Evolutionary conservation across 2,329 filamentous ascomycete species (phyloP).

Genomic region (Alternaria conjuncta): DNA sequence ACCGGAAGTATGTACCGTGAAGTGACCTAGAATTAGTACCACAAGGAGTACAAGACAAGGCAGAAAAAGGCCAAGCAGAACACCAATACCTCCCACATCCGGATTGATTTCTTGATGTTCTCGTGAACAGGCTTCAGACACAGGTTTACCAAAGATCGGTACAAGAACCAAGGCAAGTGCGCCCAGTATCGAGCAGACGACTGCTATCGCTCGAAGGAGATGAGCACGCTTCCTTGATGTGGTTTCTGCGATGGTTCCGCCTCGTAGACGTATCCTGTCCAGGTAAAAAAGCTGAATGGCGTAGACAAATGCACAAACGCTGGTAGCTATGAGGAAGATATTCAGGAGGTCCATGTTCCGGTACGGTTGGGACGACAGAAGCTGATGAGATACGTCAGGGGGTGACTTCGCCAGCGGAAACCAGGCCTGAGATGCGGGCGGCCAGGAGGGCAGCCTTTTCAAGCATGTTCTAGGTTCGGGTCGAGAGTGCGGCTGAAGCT

Average conservation of each 20-base stretch:
- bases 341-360: not conserved
- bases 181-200: not conserved
- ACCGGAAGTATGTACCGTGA: not conserved
- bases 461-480: rapidly evolving
- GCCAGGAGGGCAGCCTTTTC: not conserved
- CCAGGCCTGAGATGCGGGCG: not conserved
- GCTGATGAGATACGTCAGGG: not conserved
- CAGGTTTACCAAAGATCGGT: too few species aligned
- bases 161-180: rapidly evolving
- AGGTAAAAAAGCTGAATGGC: rapidly evolving
- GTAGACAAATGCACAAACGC: not conserved
- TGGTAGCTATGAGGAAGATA: not conserved
- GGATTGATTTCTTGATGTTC: not conserved
- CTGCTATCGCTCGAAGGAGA: not conserved
- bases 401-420: not conserved
- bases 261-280: rapidly evolving
- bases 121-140: not conserved
- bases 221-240: not conserved
- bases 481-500: not conserved
- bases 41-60: not conserved
- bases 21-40: not conserved
- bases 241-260: rapidly evolving
- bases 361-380: not conserved
- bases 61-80: not conserved
- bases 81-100: not conserved